These are phyloP conservation scores for Metschnikowia colocasiae DNA, from an alignment of 805 yeast genomes.

Conservation along the genomic window DNA sequence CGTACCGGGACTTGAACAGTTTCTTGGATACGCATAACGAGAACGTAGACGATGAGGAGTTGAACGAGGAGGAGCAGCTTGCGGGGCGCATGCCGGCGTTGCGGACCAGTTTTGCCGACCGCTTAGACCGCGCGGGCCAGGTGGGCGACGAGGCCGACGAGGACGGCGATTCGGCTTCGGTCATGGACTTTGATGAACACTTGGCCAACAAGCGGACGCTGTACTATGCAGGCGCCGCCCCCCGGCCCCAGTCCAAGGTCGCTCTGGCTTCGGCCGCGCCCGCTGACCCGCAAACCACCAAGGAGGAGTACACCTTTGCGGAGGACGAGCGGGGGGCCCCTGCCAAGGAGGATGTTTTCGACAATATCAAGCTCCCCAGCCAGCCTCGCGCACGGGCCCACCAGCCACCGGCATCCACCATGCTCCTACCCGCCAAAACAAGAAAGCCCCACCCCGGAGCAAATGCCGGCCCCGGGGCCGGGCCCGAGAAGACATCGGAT, in stretches of 20 bases:
- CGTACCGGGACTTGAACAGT: constrained; percentile 55
- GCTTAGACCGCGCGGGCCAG: constrained; percentile 35
- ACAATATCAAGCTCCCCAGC: constrained; percentile 44
- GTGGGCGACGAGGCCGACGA: constrained; percentile 24
- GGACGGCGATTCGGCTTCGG: constrained; percentile 35
- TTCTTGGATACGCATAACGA: constrained; percentile 27
- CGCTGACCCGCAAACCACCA: not conserved
- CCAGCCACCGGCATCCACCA: constrained; percentile 34
- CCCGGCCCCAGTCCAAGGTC: constrained; percentile 20
- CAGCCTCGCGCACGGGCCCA: constrained; percentile 9
- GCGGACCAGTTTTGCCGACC: constrained; percentile 43
- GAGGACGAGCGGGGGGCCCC: constrained; percentile 11
- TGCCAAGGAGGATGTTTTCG: constrained; percentile 31
- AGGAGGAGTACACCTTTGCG: not conserved
- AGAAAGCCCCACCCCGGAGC: not conserved
- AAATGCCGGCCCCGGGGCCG: not conserved
- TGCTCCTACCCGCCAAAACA: constrained; percentile 30
- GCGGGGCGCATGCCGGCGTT: constrained; percentile 19
- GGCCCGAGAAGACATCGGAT: not conserved
- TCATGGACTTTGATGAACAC: constrained; percentile 40
- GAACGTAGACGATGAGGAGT: constrained; percentile 20
- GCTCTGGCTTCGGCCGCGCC: not conserved
- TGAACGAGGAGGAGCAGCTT: constrained; percentile 21
- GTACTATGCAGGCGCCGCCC: constrained; percentile 31
- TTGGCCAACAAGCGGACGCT: constrained; percentile 37